These are phyloP conservation scores for Nakataea oryzae DNA, from an alignment of 2,329 filamentous ascomycete species.

Conservation along the genomic window DNA sequence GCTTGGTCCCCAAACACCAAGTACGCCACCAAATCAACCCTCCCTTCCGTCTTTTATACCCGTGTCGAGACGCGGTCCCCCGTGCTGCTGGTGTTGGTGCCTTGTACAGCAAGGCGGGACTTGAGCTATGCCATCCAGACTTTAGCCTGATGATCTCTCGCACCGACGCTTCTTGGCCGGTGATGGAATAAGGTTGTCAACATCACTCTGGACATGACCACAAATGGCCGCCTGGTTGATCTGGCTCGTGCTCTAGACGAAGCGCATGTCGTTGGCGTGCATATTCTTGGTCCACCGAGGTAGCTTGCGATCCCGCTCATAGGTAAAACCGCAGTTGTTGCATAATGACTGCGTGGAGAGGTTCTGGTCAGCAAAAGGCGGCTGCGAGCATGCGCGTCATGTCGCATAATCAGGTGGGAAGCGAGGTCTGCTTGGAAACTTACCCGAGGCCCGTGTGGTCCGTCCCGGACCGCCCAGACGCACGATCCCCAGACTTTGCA, in stretches of 20 bases:
- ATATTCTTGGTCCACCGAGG: conserved; percentile 68
- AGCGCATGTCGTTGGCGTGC: conserved; percentile 33
- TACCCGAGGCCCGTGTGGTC: conserved; percentile 74
- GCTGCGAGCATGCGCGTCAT: background rate
- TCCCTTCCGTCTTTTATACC: background rate
- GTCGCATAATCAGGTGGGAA: conserved; percentile 7
- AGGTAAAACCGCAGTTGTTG: conserved; percentile 84
- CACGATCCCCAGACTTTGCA: conserved; percentile 81
- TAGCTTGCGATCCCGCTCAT: conserved; percentile 75
- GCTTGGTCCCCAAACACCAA: background rate
- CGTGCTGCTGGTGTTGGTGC: background rate
- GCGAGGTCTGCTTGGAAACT: conserved; percentile 24
- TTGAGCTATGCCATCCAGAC: background rate
- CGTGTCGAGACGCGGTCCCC: background rate
- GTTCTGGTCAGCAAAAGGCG: conserved; percentile 11
- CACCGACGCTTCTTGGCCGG: background rate
- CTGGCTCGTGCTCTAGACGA: conserved; percentile 7
- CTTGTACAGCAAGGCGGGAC: background rate
- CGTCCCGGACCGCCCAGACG: conserved; percentile 92
- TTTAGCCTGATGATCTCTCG: background rate
- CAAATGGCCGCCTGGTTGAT: background rate
- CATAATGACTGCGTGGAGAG: conserved; percentile 60
- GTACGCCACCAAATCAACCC: background rate
- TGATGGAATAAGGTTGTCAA: background rate
- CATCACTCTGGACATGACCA: background rate